A percentile compares a stretch with the other conserved stretches of the same genome.
Conservation (phyloP, 2,329 filamentous ascomycete species). For the Periglandula ipomoeae region DNA sequence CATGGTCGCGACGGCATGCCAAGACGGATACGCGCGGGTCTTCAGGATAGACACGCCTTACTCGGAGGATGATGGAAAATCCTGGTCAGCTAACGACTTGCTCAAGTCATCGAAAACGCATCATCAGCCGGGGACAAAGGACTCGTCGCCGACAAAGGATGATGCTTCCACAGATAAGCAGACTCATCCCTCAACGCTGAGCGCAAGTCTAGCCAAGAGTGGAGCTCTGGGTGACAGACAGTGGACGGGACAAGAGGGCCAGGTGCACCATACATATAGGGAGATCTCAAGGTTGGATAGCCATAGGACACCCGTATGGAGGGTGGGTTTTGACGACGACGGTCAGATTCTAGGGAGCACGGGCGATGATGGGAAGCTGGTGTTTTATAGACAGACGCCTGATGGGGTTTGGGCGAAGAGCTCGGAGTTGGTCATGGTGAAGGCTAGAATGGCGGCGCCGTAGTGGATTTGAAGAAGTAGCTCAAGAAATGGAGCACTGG, state of each 20-base stretch:
- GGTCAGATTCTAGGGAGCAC: constrained; percentile 67
- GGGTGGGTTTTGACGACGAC: constrained; percentile 60
- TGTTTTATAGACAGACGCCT: constrained; percentile 52
- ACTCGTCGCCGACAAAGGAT: constrained; percentile 20
- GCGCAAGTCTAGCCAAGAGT: constrained; percentile 43
- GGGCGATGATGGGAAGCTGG: constrained; percentile 62
- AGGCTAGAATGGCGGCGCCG: constrained; percentile 41
- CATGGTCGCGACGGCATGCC: constrained; percentile 82
- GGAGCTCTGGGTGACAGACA: constrained; percentile 36
- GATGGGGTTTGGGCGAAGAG: constrained; percentile 51
- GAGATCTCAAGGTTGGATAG: constrained; percentile 59
- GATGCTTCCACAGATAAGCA: constrained; percentile 22
- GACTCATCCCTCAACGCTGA: constrained; percentile 35
- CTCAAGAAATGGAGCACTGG: too few species aligned
- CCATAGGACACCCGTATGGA: constrained; percentile 65
- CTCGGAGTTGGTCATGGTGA: constrained; percentile 49
- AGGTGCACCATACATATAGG: constrained; percentile 53
- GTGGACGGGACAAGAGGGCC: constrained; percentile 51
- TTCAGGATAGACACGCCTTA: constrained; percentile 64
- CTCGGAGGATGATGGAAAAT: constrained; percentile 35
- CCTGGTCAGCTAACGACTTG: constrained; percentile 40
- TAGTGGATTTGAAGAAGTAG: too few species aligned
- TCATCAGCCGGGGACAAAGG: neutral
- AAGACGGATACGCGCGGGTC: constrained; percentile 84
- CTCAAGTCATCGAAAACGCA: constrained; percentile 16